Evolutionary conservation across 495 filamentous ascomycete species (phyloP).

Genomic region (Penicillium turbatum): DNA sequence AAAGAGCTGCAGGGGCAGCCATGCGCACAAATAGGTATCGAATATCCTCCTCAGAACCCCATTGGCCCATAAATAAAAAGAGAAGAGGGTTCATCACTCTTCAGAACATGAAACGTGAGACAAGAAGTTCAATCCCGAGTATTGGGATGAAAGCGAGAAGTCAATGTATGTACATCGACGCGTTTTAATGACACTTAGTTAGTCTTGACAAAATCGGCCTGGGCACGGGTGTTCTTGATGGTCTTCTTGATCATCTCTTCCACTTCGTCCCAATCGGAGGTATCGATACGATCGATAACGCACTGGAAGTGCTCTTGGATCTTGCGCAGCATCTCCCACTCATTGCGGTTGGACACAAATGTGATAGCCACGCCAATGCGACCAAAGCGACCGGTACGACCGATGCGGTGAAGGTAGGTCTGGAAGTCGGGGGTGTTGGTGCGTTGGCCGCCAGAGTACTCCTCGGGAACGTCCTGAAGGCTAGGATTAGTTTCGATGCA

Average conservation of each 20-base stretch:
- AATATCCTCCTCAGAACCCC: slow-evolving; percentile 18
- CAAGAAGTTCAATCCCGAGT: neutral
- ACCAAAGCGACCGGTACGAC: slow-evolving; percentile 93
- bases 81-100: slow-evolving; percentile 27
- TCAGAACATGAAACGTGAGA: slow-evolving; percentile 25
- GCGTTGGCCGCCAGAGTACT: slow-evolving; percentile 16
- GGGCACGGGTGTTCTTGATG: slow-evolving; percentile 75
- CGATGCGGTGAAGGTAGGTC: slow-evolving; percentile 97
- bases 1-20: slow-evolving; percentile 1
- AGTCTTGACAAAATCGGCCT: slow-evolving; percentile 44
- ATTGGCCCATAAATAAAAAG: slow-evolving; percentile 17
- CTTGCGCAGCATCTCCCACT: slow-evolving; percentile 66
- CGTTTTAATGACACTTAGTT: slow-evolving; percentile 6
- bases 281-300: slow-evolving; percentile 54
- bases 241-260: slow-evolving; percentile 75
- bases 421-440: slow-evolving; percentile 65
- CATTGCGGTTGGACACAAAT: slow-evolving; percentile 77
- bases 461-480: slow-evolving; percentile 54
- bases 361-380: slow-evolving; percentile 93
- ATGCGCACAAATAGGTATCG: slow-evolving; percentile 31
- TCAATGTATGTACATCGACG: neutral
- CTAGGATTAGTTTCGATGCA: slow-evolving; percentile 4
- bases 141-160: neutral
- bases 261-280: slow-evolving; percentile 80
- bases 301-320: slow-evolving; percentile 71